Base-by-base conservation (phyloP, 306 rosid species). In the Begonia fuchsioides region DNA sequence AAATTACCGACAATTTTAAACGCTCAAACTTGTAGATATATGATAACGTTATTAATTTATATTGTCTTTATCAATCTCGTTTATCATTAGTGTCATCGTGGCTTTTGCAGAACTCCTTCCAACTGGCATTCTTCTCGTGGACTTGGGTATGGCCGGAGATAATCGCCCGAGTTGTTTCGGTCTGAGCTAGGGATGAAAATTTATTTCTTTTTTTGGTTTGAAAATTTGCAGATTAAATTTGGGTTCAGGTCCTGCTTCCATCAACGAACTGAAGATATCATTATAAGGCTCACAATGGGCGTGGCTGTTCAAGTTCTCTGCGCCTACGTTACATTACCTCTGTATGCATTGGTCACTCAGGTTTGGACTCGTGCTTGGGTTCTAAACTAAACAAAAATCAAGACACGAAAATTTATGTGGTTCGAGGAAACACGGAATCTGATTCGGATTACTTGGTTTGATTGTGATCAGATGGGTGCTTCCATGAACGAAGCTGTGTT, bases 341-440 rank as follows among this genome's bases (percentile, higher is more conserved):
- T 76, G 51, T 79, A 79, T 45, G 87, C 80, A 52, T 50, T 79
- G 57, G 83, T 79, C 54, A 68, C 83, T n/a, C 77, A 78, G 81
- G 86, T 67, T 64, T 17, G 12, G 3, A 41, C 6, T 41, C 14
- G 2, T 41, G 45, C 0, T 41, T 10, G 10, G n/a, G 14, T n/a
- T 10, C 12, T 10, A 41, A 41, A n/a, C 3, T 41, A 41, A 41
- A 2, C 12, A 10, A 1, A 2, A 9, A 40, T 40, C 2, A 9
- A 9, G n/a, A 40, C 44, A 40, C 44, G 11, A 40, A 1, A 40
- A 10, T 10, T 13, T 6, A 2, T 2, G 9, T 51, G 19, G 9
- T 17, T 59, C n/a, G 57, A 51, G 5, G 5, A 20, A 20, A 20
- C 32, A 2, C 32, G 3, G 2, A 1, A 20, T 20, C 32, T 20